Evolutionary conservation across 2,329 filamentous ascomycete genomes (phyloP).

Genomic region (Talaromyces pinophilus): DNA sequence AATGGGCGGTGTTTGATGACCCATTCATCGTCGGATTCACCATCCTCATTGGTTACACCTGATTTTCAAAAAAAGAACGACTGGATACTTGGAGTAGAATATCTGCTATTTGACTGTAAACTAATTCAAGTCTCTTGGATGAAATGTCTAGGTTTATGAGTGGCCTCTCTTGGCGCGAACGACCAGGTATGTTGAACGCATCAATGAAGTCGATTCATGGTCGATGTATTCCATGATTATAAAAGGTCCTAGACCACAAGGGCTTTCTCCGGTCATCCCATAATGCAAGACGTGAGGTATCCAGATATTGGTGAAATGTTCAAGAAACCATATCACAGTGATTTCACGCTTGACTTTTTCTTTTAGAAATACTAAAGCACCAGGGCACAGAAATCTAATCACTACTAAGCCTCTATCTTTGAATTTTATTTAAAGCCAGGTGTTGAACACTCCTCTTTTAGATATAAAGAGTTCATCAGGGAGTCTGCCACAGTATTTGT

Average conservation of each 20-base stretch:
- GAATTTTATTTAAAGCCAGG: constrained; percentile 29
- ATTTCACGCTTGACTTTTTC: constrained; percentile 30
- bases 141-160: constrained; percentile 40
- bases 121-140: constrained; percentile 35
- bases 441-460: constrained; percentile 29
- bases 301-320: constrained; percentile 26
- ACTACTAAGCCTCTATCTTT: constrained; percentile 22
- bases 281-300: constrained; percentile 25
- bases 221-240: constrained; percentile 40
- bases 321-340: constrained; percentile 25
- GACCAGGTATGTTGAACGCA: constrained; percentile 32
- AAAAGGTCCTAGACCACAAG: constrained; percentile 33
- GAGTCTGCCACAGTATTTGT: constrained; percentile 24
- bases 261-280: constrained; percentile 26
- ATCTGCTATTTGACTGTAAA: constrained; percentile 46
- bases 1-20: constrained; percentile 41
- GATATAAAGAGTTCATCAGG: constrained; percentile 21
- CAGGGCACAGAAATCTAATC: constrained; percentile 29
- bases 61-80: constrained; percentile 40
- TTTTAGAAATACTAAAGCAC: constrained; percentile 29
- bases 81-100: constrained; percentile 44
- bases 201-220: constrained; percentile 28
- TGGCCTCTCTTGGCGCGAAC: constrained; percentile 29
- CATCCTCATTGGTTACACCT: constrained; percentile 34
- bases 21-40: constrained; percentile 22